phyloP scores from a whole-genome alignment of 1,139 yeast species.

The Wickerhamomyces sp. region DNA sequence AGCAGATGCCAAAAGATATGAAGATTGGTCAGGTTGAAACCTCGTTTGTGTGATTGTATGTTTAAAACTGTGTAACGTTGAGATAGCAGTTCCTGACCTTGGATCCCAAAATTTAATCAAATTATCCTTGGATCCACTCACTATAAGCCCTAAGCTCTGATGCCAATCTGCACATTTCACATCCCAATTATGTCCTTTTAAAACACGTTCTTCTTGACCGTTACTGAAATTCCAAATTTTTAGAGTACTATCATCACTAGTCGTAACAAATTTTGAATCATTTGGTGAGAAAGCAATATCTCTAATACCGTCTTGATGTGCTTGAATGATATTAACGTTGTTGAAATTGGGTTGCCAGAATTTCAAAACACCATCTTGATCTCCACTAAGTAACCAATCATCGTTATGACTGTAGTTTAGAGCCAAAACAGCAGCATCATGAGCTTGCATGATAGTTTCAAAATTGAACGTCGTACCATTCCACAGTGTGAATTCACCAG shows the following conservation, averaged over 20 bases:
- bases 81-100: constrained; percentile 61
- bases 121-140: constrained; percentile 90
- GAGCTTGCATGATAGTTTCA: constrained; percentile 98
- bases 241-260: constrained; percentile 84
- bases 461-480: constrained; percentile 93
- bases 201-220: constrained; percentile 74
- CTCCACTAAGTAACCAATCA: constrained; percentile 93
- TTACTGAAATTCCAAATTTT: constrained; percentile 94
- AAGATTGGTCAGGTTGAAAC: constrained; percentile 51
- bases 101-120: constrained; percentile 96
- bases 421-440: constrained; percentile 82
- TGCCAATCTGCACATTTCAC: constrained; percentile 98
- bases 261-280: constrained; percentile 85
- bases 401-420: constrained; percentile 83
- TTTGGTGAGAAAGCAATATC: constrained; percentile 88
- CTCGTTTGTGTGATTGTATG: constrained; percentile 83
- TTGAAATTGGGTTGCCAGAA: constrained; percentile 98
- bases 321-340: constrained; percentile 81
- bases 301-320: constrained; percentile 73
- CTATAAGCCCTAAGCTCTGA: constrained; percentile 75
- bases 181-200: constrained; percentile 98
- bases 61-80: constrained; percentile 87
- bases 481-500: constrained; percentile 97
- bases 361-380: constrained; percentile 84
- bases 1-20: constrained; percentile 73